Base-by-base conservation (phyloP, 1,139 yeast genomes). In the Hansenula lynferdii region DNA sequence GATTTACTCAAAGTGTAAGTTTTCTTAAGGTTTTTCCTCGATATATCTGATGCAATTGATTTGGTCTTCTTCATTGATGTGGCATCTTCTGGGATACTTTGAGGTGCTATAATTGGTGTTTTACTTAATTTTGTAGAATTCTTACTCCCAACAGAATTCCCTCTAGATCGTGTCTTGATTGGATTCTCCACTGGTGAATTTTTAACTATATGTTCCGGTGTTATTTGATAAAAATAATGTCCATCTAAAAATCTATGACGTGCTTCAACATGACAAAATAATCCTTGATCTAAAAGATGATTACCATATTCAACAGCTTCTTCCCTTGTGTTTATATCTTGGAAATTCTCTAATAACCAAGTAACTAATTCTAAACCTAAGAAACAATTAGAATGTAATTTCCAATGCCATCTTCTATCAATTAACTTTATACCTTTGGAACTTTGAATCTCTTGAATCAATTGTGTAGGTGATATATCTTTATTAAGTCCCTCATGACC, bases 391-490 rank as follows among this genome's bases (percentile, higher is more conserved):
- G 72, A 69, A 58, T 87, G 95, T 10, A 74, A 67, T 47, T 80
- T 81, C 75, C 90, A 80, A 58, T 92, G 97, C 98, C 98, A 92
- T 22, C 81, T 75, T 50, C 97, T 69, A 53, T 89, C 96, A 1
- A 77, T 80, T 34, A 92, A 67, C 35, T 70, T 64, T 39, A 82
- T 64, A 11, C 89, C 81, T 36, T 65, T 57, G 17, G 70, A 61
- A 36, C 85, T 68, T 53, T 85, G 95, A 39, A 90, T 58, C 41
- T 83, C 89, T 6, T 65, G 64, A 0, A 92, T 85, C 32, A 90
- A 60, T 26, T 70, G 76, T 0, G 59, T 44, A 42, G 81, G 41
- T 8, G 69, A 62, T 3, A 71, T 62, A 8, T 59, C 57, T 44
- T 64, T 37, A 60, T 65, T 30, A 74, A 63, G 16, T 65, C 53